phyloP scores from a whole-genome alignment of 2,329 filamentous ascomycete genomes.

The Diaporthe sp. region DNA sequence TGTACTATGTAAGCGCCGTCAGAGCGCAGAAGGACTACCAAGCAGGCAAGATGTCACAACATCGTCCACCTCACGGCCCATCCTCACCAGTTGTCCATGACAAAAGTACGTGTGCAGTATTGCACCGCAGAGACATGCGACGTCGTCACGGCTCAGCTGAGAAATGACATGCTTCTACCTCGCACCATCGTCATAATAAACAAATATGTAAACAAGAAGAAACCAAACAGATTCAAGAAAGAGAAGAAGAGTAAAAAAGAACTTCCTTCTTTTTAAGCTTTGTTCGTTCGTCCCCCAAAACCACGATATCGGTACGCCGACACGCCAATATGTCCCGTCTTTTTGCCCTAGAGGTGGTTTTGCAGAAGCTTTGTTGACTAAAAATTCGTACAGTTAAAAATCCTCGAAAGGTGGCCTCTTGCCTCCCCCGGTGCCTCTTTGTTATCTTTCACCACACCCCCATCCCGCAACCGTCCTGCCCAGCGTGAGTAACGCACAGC shows the following conservation, averaged over 20 bases:
- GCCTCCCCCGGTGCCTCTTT: neutral
- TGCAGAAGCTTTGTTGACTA: constrained; percentile 39
- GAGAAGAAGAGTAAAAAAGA: constrained; percentile 33
- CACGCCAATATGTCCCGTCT: constrained; percentile 35
- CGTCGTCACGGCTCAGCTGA: neutral
- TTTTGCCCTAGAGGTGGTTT: constrained; percentile 39
- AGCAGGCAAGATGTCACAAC: neutral
- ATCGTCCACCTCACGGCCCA: neutral
- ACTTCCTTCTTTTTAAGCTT: constrained; percentile 31
- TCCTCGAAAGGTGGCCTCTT: constrained; percentile 19
- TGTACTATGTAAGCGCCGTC: neutral
- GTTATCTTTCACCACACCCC: constrained; percentile 1
- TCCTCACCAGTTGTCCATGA: neutral
- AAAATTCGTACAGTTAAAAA: constrained; percentile 39
- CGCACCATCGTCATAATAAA: constrained; percentile 1
- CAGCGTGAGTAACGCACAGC: constrained; percentile 8
- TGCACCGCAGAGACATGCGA: neutral
- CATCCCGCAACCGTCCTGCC: neutral
- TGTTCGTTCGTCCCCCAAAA: constrained; percentile 36
- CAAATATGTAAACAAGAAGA: constrained; percentile 22
- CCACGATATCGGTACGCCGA: constrained; percentile 36
- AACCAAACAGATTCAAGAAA: constrained; percentile 37
- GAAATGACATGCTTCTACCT: constrained; percentile 18
- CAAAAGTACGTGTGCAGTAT: neutral
- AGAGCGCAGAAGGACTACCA: neutral